Conservation (phyloP, 306 rosid species). For the Sechiopsis laciniata region DNA sequence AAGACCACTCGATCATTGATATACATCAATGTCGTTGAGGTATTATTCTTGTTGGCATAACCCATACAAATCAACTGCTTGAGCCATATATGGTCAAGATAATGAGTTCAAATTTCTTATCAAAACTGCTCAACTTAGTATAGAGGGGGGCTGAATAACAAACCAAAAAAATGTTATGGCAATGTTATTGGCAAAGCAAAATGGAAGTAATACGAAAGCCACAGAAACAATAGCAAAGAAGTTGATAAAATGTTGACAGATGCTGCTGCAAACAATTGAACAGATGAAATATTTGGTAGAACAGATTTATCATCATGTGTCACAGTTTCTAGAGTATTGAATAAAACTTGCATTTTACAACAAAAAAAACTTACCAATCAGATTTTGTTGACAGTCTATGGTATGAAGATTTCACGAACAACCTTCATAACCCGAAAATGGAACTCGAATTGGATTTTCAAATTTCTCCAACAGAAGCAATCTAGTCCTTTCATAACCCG, state of each 20-base stretch:
- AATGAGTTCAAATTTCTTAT: no score
- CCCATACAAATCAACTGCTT: no score
- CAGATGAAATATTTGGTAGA: not conserved
- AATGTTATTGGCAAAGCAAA: no score
- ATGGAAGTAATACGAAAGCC: not conserved
- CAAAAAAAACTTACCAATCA: slow-evolving; percentile 6
- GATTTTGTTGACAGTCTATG: not conserved
- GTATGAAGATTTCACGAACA: not conserved
- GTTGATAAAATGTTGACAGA: not conserved
- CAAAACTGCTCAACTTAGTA: no score
- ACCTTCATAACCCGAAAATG: not conserved
- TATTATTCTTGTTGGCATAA: no score
- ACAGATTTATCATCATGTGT: not conserved
- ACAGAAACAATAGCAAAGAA: not conserved
- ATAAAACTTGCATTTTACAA: slow-evolving; percentile 13
- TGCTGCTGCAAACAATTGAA: not conserved
- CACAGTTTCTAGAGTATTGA: not conserved
- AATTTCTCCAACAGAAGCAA: not conserved
- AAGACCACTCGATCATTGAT: no score
- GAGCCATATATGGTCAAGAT: no score
- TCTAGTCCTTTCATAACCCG: not conserved
- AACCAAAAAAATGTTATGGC: no score
- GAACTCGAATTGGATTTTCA: not conserved
- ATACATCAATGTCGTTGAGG: no score
- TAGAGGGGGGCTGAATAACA: no score